Evolutionary conservation across 2,329 filamentous ascomycete species (phyloP).

Genomic region (Thielaviopsis musarum): DNA sequence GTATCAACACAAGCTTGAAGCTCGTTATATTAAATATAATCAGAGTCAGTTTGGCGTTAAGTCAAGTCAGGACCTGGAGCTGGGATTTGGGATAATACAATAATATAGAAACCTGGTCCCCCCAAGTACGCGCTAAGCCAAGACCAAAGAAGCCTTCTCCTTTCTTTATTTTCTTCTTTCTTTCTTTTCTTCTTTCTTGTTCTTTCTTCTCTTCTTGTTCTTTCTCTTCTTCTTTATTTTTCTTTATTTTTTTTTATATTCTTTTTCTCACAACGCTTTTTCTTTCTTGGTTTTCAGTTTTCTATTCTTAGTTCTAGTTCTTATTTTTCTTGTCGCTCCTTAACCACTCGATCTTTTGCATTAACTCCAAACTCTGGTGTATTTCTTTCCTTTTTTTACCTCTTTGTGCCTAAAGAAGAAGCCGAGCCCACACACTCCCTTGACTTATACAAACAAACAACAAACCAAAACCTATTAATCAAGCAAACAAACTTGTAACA

Average conservation of each 20-base stretch:
- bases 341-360: not conserved
- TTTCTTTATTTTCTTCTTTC: not conserved
- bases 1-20: too few relatives aligned
- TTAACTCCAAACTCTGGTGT: not conserved
- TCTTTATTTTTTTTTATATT: not conserved
- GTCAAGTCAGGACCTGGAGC: too few relatives aligned
- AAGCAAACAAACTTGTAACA: not conserved
- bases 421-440: not conserved
- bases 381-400: not conserved
- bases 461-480: not conserved
- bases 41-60: too few relatives aligned
- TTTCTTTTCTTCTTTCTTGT: not conserved
- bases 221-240: not conserved
- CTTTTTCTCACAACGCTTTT: not conserved
- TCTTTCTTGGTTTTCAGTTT: not conserved
- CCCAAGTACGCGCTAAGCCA: too few relatives aligned
- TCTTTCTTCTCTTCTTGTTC: not conserved
- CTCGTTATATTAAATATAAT: too few relatives aligned
- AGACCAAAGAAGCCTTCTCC: not conserved
- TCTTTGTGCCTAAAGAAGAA: not conserved
- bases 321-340: not conserved
- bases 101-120: too few relatives aligned
- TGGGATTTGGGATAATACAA: too few relatives aligned
- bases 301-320: not conserved
- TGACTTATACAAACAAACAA: not conserved